Base-by-base conservation (phyloP, 2,329 filamentous ascomycete genomes). In the Phoma sp. region DNA sequence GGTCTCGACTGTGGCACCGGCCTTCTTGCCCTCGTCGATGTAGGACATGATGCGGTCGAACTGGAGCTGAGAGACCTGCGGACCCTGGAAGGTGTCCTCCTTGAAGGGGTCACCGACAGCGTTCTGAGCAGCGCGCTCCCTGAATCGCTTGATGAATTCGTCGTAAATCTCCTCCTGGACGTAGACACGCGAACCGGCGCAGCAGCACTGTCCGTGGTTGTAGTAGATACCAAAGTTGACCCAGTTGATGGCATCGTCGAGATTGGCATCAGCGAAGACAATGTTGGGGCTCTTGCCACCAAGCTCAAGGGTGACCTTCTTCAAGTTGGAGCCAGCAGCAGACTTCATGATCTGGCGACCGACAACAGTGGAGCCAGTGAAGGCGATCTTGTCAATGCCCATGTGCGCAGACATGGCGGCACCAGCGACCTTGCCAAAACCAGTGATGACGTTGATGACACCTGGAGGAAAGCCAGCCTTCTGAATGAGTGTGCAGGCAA, bases 161-260 rank as follows among this genome's bases (percentile, higher is more conserved):
- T 96, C 91, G 80, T 95, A 93, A 77, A 96, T 89, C 57, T 82
- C 81, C 71, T 95, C 91, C 76, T 96, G 91, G 47, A 96, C 91
- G 78, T 91, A 93, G 75, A 96, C 84, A 71, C 91, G 88, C 59
- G 89, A 92, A 63, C 90, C 90, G 58, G 90, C 90, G 72, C 89
- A 92, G 80, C 83, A 85, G 77, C 80, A 83, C 74, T 85, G 83
- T 67, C 82, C 83, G 72, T 84, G 81, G 78, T 85, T 84, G 77
- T 80, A 84, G 77, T 80, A 81, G 66, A 82, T 82, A 68, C 80
- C 80, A 49, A 82, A 81, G 74, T 91, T 91, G 80, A 89, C 88
- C 88, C 89, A 91, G 55, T 86, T 85, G 74, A 92, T 87, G 68
- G 89, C 86, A 72, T 90, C 83, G 67, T 92, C 88, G 56, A 92